A percentile compares a stretch with the other conserved stretches of the same genome.
phyloP scores from a whole-genome alignment of 192 early-diverging fungal genomes.

The Podila minutissima region DNA sequence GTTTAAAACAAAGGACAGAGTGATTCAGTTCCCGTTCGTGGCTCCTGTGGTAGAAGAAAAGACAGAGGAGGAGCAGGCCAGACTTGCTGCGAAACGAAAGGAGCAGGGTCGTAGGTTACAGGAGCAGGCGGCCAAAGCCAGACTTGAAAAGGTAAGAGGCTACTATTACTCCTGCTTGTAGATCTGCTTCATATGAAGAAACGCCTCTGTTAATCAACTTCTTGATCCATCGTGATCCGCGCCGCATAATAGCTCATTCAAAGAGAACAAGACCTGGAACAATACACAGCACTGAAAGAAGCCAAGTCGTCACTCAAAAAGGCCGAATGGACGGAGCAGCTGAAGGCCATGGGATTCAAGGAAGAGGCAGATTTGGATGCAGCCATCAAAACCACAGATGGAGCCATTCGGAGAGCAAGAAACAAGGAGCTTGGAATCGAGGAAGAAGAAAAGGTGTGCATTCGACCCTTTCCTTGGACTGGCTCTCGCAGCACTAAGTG shows the following conservation, averaged over 20 bases:
- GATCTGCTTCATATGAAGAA: neutral
- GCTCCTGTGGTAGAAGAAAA: slow-evolving; percentile 76
- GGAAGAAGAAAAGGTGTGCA: slow-evolving; percentile 67
- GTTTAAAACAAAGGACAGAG: slow-evolving; percentile 70
- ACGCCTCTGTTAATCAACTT: neutral
- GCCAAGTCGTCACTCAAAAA: slow-evolving; percentile 51
- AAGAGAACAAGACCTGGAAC: slow-evolving; percentile 75
- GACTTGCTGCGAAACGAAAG: slow-evolving; percentile 70
- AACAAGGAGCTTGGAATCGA: slow-evolving; percentile 87
- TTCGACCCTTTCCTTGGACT: too few relatives aligned
- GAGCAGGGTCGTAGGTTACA: slow-evolving; percentile 80
- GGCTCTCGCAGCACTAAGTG: neutral
- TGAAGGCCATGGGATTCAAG: slow-evolving; percentile 70
- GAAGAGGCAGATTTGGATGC: slow-evolving; percentile 79
- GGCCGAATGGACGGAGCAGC: slow-evolving; percentile 61
- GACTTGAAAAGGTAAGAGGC: slow-evolving; percentile 77
- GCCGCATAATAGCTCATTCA: slow-evolving; percentile 59
- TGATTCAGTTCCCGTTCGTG: slow-evolving; percentile 86
- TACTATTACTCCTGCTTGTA: neutral
- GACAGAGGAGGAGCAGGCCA: slow-evolving; percentile 80
- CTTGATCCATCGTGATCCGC: neutral
- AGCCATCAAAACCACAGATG: slow-evolving; percentile 75
- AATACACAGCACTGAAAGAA: slow-evolving; percentile 62
- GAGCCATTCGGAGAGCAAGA: slow-evolving; percentile 71
- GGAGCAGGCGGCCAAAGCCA: slow-evolving; percentile 82